Conservation (phyloP, 208 protist genomes). For the Crithidia acanthocephali region DNA sequence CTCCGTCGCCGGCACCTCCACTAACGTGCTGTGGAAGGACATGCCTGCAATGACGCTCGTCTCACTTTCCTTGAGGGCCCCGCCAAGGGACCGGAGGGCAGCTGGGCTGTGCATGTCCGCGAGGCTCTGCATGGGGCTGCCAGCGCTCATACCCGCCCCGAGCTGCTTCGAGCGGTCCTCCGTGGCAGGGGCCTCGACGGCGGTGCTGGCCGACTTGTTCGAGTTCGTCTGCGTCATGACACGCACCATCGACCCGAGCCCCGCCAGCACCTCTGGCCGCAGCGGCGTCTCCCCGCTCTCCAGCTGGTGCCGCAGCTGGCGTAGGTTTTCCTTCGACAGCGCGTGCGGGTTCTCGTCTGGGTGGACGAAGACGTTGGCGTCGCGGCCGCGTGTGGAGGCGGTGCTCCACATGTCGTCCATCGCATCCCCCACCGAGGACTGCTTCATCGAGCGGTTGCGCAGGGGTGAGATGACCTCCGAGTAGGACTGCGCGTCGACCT, state of each 20-base stretch:
- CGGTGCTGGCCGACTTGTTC: conserved; percentile 38
- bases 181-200: conserved; percentile 40
- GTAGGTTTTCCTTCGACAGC: conserved; percentile 57
- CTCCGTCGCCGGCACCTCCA: conserved; percentile 24
- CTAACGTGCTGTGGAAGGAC: conserved; percentile 30
- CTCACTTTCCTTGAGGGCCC: conserved; percentile 10
- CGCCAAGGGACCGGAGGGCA: background rate
- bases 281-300: conserved; percentile 60
- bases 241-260: conserved; percentile 42
- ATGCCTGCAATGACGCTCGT: conserved; percentile 2
- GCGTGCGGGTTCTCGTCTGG: conserved; percentile 27
- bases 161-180: conserved; percentile 29
- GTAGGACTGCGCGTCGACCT: conserved; percentile 37
- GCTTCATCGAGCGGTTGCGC: conserved; percentile 17
- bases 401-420: conserved; percentile 69
- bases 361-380: conserved; percentile 12
- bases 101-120: background rate
- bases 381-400: conserved; percentile 39
- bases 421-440: conserved; percentile 21
- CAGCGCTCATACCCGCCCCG: conserved; percentile 2
- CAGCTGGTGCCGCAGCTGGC: conserved; percentile 59
- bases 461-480: conserved; percentile 29
- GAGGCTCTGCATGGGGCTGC: conserved; percentile 23
- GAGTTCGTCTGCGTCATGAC: conserved; percentile 39
- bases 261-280: conserved; percentile 57